phyloP scores from a whole-genome alignment of 345 rosid genomes.

The Streptanthus diversifolius region DNA sequence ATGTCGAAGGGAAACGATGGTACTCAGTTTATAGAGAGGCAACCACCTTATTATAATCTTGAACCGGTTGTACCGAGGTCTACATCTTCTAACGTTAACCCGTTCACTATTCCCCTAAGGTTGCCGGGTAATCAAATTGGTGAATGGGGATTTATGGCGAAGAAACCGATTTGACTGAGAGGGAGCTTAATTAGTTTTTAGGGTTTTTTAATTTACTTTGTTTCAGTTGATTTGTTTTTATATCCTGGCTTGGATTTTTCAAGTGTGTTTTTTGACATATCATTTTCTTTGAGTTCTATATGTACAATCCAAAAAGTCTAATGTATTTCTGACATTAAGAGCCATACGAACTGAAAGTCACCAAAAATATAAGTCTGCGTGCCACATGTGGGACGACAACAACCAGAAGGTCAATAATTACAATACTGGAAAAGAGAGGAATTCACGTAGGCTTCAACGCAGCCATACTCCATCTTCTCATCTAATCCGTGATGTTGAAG shows the following conservation, averaged over 20 bases:
- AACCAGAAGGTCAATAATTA: too few species aligned
- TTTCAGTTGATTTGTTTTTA: conserved; percentile 12
- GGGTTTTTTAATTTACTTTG: not conserved
- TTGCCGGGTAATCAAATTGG: not conserved
- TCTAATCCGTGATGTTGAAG: too few species aligned
- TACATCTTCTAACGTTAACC: not conserved
- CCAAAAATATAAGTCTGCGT: too few species aligned
- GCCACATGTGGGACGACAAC: too few species aligned
- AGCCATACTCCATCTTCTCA: too few species aligned
- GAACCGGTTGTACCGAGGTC: conserved; percentile 12
- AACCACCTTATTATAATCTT: not conserved
- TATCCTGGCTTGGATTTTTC: conserved; percentile 4
- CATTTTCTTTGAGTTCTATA: not conserved
- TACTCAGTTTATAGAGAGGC: conserved; percentile 19
- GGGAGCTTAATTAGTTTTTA: not conserved
- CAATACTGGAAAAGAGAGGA: too few species aligned
- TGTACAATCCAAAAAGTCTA: not conserved
- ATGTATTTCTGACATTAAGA: too few species aligned
- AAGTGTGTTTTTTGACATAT: not conserved
- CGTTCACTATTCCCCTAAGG: not conserved
- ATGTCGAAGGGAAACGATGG: conserved; percentile 27
- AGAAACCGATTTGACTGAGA: conserved; percentile 9
- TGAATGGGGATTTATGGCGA: not conserved
- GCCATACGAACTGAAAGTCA: too few species aligned
- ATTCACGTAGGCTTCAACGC: too few species aligned